These are phyloP conservation scores for Nicotiana paniculata DNA, from an alignment of 257 asterid genomes.

Conservation along the genomic window DNA sequence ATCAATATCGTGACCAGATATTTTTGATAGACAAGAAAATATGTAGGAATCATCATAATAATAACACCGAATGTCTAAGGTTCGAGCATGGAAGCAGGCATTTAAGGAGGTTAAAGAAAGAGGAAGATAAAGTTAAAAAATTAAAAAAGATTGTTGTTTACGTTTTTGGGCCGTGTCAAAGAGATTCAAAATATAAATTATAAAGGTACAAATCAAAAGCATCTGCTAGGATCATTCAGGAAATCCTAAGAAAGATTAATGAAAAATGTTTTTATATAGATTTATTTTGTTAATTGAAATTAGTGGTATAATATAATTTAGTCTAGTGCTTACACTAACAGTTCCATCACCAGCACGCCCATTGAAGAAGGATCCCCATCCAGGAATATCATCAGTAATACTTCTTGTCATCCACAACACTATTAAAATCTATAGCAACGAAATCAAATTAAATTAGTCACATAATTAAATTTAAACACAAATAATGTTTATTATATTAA, in stretches of 20 bases:
- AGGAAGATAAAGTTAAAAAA: too few relatives aligned
- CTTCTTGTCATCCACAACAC: constrained; percentile 90
- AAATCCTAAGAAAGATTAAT: not conserved
- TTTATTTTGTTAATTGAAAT: not conserved
- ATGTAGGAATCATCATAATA: too few relatives aligned
- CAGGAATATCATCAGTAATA: constrained; percentile 83
- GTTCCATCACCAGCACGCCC: constrained; percentile 96
- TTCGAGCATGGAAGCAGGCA: too few relatives aligned
- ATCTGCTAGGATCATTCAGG: not conserved
- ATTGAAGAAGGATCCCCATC: constrained; percentile 77
- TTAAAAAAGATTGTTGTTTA: too few relatives aligned
- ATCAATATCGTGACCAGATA: not conserved
- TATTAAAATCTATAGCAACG: constrained; percentile 36
- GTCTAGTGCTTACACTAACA: constrained; percentile 47
- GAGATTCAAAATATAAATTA: too few relatives aligned
- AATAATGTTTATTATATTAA: not conserved
- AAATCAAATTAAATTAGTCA: not conserved
- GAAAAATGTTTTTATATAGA: not conserved
- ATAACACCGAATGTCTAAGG: too few relatives aligned
- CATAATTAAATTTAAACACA: too few relatives aligned
- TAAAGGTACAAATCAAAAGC: not conserved
- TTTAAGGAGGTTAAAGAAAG: too few relatives aligned
- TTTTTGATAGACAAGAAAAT: too few relatives aligned
- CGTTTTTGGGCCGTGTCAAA: too few relatives aligned
- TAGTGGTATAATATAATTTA: not conserved